Conservation (phyloP, 441 rosid species). For the Arabidopsis lyrata region DNA sequence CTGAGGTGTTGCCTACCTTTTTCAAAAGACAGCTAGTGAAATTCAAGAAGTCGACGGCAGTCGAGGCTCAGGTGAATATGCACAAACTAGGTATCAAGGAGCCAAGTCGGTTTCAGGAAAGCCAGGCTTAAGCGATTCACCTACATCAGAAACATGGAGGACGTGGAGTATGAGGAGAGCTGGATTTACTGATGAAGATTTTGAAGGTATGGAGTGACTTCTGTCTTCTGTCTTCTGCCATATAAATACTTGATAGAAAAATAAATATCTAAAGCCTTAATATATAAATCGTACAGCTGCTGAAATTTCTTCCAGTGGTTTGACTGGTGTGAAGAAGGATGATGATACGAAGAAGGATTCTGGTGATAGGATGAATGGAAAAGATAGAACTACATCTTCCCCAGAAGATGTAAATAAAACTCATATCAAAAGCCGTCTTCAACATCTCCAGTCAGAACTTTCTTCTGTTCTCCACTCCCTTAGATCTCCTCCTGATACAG, state of each 20-base stretch:
- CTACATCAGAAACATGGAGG: conserved; percentile 68
- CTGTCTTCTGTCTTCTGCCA: conserved; percentile 24
- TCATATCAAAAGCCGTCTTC: conserved; percentile 65
- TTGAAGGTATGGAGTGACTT: conserved; percentile 66
- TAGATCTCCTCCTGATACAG: conserved; percentile 58
- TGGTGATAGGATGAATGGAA: conserved; percentile 42
- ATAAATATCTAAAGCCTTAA: conserved; percentile 8
- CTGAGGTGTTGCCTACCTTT: conserved; percentile 43
- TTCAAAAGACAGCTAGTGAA: conserved; percentile 73
- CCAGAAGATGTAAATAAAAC: conserved; percentile 45
- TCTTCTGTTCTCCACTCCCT: conserved; percentile 67
- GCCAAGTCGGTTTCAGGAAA: conserved; percentile 42
- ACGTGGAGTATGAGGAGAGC: conserved; percentile 79
- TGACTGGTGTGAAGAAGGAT: conserved; percentile 37
- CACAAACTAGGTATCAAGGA: conserved; percentile 38
- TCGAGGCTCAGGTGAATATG: conserved; percentile 37
- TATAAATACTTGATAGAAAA: background rate
- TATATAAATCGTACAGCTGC: conserved; percentile 55
- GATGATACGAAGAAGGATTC: conserved; percentile 41
- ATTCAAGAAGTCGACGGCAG: conserved; percentile 43
- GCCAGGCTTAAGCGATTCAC: conserved; percentile 46
- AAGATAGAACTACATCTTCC: conserved; percentile 45
- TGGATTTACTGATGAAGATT: conserved; percentile 56
- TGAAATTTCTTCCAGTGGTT: conserved; percentile 47
- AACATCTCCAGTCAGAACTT: conserved; percentile 76